Evolutionary conservation across 192 early-diverging fungal species (phyloP), one percentile per base, ranked within the genome.

Genomic region (Mortierella antarctica): DNA sequence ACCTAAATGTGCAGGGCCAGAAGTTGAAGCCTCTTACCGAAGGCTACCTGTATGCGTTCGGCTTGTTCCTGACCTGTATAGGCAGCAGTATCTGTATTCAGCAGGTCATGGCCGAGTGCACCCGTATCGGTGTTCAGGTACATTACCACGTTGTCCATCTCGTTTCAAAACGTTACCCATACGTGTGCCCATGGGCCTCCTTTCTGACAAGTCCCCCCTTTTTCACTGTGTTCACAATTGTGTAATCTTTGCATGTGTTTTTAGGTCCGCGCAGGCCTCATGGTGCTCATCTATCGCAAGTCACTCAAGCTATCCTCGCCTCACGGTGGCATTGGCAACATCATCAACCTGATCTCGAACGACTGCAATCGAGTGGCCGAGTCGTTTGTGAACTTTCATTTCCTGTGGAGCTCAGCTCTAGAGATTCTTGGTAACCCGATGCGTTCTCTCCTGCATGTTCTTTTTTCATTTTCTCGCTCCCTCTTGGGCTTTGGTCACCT

Each of bases 281-380:
- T 93, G 91, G 92, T 90, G 10, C 61, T 93, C 73, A 88, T 93
- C 59, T 93, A 93, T 71, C 87, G 91, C 42, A 93, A 93, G 80
- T 87, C 91, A 5, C 82, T 93, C 67, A 82, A 77, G 64, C 74
- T 93, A 42, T 86, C 88, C 45, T 89, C 86, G 31, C 84, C 90
- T 13, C 84, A 85, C 47, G 90, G 90, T 12, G 89, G 90, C 40
- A 88, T 91, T 53, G 88, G 92, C 20, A 89, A 91, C 71, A 83
- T 93, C 60, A 82, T 93, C 40, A 93, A 93, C 57, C 71, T 93
- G 47, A 84, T 93, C 31, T 91, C 92, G 0, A 91, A 88, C 79
- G 92, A 93, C 67, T 91, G 89, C 74, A 93, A 93, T 64, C 85
- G 85, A 23, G 68, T 93, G 7, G 92, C 92, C 5, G 92, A 93